Evolutionary conservation across 2,329 filamentous ascomycete genomes (phyloP).

Genomic region (Moelleriella libera): DNA sequence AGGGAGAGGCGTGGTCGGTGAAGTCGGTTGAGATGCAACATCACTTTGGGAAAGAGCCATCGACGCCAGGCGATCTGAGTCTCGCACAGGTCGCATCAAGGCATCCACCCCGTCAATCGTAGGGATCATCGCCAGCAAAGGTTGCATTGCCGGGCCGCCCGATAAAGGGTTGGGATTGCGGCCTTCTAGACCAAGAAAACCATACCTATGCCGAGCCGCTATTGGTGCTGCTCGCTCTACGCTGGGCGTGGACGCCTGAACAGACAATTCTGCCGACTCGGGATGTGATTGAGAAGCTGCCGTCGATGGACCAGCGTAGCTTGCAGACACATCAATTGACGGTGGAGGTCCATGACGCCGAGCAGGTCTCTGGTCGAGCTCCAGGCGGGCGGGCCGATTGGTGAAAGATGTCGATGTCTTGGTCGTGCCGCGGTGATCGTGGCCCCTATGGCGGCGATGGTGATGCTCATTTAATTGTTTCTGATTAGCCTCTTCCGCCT

Average conservation of each 20-base stretch:
- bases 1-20: slow-evolving; percentile 71
- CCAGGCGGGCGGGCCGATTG: slow-evolving; percentile 36
- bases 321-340: slow-evolving; percentile 39
- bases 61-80: slow-evolving; percentile 69
- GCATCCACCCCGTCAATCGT: slow-evolving; percentile 55
- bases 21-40: slow-evolving; percentile 76
- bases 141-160: slow-evolving; percentile 37
- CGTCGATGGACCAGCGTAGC: slow-evolving; percentile 23
- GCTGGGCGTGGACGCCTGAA: slow-evolving; percentile 4
- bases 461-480: slow-evolving; percentile 45
- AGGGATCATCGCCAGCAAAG: slow-evolving; percentile 51
- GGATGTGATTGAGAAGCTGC: slow-evolving; percentile 10
- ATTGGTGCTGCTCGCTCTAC: slow-evolving; percentile 9
- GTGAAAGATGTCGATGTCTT: slow-evolving; percentile 37
- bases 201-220: slow-evolving; percentile 31
- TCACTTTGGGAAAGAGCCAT: slow-evolving; percentile 56
- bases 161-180: slow-evolving; percentile 34
- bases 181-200: slow-evolving; percentile 36
- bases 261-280: slow-evolving; percentile 10
- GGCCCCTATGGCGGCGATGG: slow-evolving; percentile 30
- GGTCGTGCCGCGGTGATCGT: slow-evolving; percentile 31
- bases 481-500: slow-evolving; percentile 68
- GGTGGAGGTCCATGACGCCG: slow-evolving; percentile 74
- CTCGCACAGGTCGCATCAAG: slow-evolving; percentile 69
- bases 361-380: slow-evolving; percentile 45